Evolutionary conservation across 2,329 filamentous ascomycete genomes (phyloP), one percentile per base, ranked within the genome.

Genomic region (Coniochaeta sp.): DNA sequence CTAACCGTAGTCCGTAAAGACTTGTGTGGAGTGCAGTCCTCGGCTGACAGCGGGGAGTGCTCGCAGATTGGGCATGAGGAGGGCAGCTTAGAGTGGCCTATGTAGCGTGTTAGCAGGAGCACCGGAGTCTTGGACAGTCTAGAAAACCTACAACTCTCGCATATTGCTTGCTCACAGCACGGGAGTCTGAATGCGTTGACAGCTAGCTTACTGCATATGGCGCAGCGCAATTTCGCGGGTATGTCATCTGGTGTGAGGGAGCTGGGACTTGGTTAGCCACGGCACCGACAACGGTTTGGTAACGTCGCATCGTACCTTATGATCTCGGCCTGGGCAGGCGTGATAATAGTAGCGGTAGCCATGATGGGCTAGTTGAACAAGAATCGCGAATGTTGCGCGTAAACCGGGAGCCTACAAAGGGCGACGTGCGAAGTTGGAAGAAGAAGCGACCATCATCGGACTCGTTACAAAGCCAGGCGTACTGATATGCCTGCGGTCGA

Each of bases 121-220:
- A 8, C 11, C 38, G 14, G 6, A 47, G 22, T 9, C 4, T 38
- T 7, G 33, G 26, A 12, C 1, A 8, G 1, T 19, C 7, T 59
- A 14, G 19, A 70, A 34, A 1, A 57, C 54, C 4, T 79, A 97
- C 95, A 99, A 65, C 80, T 83, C 70, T 93, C 89, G 79, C 95
- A 98, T 61, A 98, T 96, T 44, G 90, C 88, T 71, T 96, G 93
- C 70, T 97, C 95, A 74, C 95, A 99, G 76, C 95, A 99, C 1
- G 93, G 91, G 31, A 97, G 81, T 64, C 93, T 90, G 73, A 91
- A 96, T 9, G 93, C 91, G 72, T 97, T 96, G 65, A 96, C 80
- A 33, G 92, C 93, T 61, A 98, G 81, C 73, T 90, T 92, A 77
- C 89, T 95, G 77, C 95, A 99, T 67, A 91, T 90, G 58, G 91